These are phyloP conservation scores for Chaetothyriales sp. DNA, from an alignment of 2,329 filamentous ascomycete species.

Conservation along the genomic window DNA sequence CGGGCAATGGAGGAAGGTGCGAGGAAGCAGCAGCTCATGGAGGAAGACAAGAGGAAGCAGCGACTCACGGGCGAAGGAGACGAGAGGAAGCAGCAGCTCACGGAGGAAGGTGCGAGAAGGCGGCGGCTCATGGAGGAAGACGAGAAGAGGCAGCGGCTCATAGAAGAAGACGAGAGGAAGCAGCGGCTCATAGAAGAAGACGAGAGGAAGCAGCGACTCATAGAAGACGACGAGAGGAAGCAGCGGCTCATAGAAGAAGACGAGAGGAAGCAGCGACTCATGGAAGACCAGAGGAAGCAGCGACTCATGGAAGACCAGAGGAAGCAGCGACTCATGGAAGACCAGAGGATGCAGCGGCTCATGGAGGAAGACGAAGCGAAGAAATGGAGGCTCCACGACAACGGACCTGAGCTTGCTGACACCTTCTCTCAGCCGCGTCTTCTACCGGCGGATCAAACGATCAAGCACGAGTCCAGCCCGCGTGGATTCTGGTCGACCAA, in stretches of 20 bases:
- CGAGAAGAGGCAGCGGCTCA: no score
- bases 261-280: neutral
- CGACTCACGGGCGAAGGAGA: no score
- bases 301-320: neutral
- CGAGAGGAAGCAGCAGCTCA: no score
- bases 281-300: neutral
- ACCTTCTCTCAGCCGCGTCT: neutral
- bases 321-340: neutral
- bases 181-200: neutral
- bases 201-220: neutral
- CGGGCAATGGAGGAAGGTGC: neutral
- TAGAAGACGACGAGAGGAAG: neutral
- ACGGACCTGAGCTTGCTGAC: neutral
- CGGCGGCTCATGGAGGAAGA: no score
- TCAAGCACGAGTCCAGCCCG: neutral
- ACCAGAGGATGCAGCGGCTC: neutral
- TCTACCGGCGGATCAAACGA: neutral
- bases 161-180: neutral
- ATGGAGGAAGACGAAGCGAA: neutral
- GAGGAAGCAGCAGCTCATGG: neutral
- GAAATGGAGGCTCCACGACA: neutral
- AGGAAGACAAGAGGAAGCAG: no score
- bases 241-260: neutral
- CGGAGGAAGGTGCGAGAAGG: no score
- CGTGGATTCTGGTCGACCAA: neutral